Percentiles rank a stretch among this genome's conserved stretches.
Evolutionary conservation across 306 rosid genomes (phyloP).

Genomic region (Castanea crenata): DNA sequence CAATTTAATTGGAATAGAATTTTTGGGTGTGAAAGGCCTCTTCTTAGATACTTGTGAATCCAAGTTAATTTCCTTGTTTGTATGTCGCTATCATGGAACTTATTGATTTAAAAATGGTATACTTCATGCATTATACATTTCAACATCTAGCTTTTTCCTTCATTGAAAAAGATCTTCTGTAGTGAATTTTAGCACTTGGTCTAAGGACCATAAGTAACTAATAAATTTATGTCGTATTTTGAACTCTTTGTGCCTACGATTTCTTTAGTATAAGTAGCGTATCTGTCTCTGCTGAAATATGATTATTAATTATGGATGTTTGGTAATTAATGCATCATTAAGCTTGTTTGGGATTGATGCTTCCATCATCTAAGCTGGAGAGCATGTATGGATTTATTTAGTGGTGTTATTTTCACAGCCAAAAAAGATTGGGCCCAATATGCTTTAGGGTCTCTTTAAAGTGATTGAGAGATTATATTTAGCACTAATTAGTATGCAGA

Average conservation of each 20-base stretch:
- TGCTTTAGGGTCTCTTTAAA: neutral
- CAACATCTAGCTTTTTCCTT: neutral
- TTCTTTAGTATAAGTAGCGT: neutral
- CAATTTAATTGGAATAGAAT: slow-evolving; percentile 24
- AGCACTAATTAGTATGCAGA: neutral
- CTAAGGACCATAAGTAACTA: neutral
- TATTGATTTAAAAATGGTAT: neutral
- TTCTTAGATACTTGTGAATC: neutral
- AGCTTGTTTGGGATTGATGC: neutral
- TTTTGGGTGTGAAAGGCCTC: slow-evolving; percentile 16
- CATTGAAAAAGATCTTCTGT: neutral
- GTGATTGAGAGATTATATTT: neutral
- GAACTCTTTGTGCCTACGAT: neutral
- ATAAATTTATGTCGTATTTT: neutral
- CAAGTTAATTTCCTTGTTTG: slow-evolving; percentile 11
- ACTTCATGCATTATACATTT: neutral
- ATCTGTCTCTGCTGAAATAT: neutral
- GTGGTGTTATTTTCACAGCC: neutral
- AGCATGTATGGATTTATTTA: neutral
- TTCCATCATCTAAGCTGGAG: neutral
- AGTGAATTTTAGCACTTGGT: neutral
- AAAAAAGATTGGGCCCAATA: neutral
- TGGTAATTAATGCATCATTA: neutral
- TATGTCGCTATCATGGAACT: neutral
- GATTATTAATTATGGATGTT: neutral